Evolutionary conservation across 2,329 filamentous ascomycete genomes (phyloP), one percentile per base, ranked within the genome.

Genomic region (Colletotrichum karsti): DNA sequence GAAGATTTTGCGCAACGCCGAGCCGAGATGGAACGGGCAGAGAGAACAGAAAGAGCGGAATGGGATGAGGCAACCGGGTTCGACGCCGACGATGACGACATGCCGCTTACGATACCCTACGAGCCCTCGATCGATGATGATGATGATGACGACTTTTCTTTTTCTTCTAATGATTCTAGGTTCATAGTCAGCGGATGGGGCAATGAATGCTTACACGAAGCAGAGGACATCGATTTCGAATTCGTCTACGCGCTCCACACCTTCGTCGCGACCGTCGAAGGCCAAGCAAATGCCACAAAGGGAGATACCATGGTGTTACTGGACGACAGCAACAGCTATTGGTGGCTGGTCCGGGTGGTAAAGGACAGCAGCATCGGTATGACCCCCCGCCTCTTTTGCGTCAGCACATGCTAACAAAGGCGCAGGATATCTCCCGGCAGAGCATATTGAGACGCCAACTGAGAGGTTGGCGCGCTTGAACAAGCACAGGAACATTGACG

Each of bases 141-240:
- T 74, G 85, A 87, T 84, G 90, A 92, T 88, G 90, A 91, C 83
- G 84, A 85, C 76, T 84, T 88, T 78, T 85, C 88, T 85, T 84
- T 79, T 70, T 74, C 76, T 70, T 74, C 76, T 80, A 78, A 85
- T 78, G 85, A 92, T 76, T 77, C 86, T 67, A 85, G 85, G 81
- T 92, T 89, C 80, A 80, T 92, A 85, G 90, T 93, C 78, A 90
- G 88, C 73, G 91, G 90, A 67, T 95, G 91, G 91, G 90, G 87
- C 79, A 87, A 87, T 82, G 88, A 93, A 84, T 92, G 91, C 94
- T 97, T 94, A 97, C 92, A 89, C 87, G 87, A 91, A 81, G 80
- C 85, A 98, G 96, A 99, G 88, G 96, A 99, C 77, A 99, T 99
- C 81, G 96, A 99, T 86, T 98, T 99, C 84, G 95, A 98, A 79